phyloP scores from a whole-genome alignment of 2,329 filamentous ascomycete genomes.

The Fusarium sp. region DNA sequence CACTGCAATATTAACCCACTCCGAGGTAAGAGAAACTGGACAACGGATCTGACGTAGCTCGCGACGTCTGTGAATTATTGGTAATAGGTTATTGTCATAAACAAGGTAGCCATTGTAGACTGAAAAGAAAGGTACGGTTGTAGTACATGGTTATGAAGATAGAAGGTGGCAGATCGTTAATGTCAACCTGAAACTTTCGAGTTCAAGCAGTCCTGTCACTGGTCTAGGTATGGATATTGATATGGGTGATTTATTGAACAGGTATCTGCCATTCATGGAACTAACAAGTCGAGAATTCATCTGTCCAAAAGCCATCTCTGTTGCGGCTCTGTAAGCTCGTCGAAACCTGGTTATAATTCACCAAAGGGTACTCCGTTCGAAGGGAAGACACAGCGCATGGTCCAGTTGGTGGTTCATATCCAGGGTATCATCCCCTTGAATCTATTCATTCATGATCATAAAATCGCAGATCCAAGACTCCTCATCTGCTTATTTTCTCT shows the following conservation, averaged over 20 bases:
- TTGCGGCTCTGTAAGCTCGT: neutral
- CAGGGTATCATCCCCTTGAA: slow-evolving; percentile 38
- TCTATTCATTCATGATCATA: slow-evolving; percentile 44
- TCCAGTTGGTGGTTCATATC: slow-evolving; percentile 9
- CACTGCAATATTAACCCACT: neutral
- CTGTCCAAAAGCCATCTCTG: neutral
- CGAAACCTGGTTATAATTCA: neutral
- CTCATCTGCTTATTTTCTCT: slow-evolving; percentile 25
- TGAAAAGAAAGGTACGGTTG: neutral
- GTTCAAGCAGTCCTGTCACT: neutral
- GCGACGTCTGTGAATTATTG: neutral
- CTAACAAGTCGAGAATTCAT: neutral
- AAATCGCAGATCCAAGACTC: slow-evolving; percentile 32
- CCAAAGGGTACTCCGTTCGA: neutral
- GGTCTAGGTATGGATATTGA: neutral
- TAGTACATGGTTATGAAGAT: neutral
- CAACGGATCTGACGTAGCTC: neutral
- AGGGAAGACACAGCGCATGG: neutral
- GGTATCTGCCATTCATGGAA: neutral
- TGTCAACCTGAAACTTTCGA: neutral
- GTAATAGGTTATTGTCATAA: too few relatives aligned
- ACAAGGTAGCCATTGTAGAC: neutral
- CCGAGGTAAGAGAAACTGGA: neutral
- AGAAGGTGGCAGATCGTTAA: neutral
- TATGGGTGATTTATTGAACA: neutral